These are phyloP conservation scores for Byssoonygena ceratinophila DNA, from an alignment of 2,329 filamentous ascomycete species.

Conservation along the genomic window DNA sequence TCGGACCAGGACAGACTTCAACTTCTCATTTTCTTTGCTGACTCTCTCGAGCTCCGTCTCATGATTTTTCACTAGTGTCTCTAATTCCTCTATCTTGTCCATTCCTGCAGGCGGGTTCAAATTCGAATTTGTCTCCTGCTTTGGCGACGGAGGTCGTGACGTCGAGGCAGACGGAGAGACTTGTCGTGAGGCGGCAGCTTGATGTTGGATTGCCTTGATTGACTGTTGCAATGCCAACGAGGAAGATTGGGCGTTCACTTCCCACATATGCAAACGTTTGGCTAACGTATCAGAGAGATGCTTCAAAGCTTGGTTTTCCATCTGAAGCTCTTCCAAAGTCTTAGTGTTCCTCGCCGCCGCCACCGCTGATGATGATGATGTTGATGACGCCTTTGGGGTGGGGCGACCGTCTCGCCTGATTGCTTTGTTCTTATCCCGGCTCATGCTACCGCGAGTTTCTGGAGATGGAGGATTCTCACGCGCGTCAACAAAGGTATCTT, in stretches of 20 bases:
- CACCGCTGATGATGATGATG: constrained; percentile 23
- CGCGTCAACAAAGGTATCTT: constrained; percentile 86
- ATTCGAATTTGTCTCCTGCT: constrained; percentile 12
- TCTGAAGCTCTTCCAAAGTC: constrained; percentile 73
- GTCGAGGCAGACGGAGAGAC: constrained; percentile 25
- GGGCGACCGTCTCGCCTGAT: constrained; percentile 29
- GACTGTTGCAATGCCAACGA: constrained; percentile 80
- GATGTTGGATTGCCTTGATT: constrained; percentile 43
- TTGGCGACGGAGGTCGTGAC: constrained; percentile 11
- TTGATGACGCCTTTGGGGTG: constrained; percentile 19
- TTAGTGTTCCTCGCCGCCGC: constrained; percentile 41
- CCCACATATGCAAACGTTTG: constrained; percentile 82
- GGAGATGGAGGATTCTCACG: constrained; percentile 52
- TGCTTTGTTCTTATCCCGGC: constrained; percentile 28
- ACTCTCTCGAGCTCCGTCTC: constrained; percentile 54
- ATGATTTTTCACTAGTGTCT: constrained; percentile 52
- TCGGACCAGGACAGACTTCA: constrained; percentile 43
- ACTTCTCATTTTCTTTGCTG: constrained; percentile 51
- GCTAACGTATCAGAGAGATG: constrained; percentile 76
- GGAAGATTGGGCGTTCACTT: constrained; percentile 80
- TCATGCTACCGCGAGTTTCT: constrained; percentile 36
- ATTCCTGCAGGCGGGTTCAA: constrained; percentile 37
- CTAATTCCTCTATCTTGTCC: constrained; percentile 52
- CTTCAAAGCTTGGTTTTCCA: constrained; percentile 80
- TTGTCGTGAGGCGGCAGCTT: constrained; percentile 25